Evolutionary conservation across 2,329 filamentous ascomycete species (phyloP).

Genomic region (Pseudogymnoascus sp.): DNA sequence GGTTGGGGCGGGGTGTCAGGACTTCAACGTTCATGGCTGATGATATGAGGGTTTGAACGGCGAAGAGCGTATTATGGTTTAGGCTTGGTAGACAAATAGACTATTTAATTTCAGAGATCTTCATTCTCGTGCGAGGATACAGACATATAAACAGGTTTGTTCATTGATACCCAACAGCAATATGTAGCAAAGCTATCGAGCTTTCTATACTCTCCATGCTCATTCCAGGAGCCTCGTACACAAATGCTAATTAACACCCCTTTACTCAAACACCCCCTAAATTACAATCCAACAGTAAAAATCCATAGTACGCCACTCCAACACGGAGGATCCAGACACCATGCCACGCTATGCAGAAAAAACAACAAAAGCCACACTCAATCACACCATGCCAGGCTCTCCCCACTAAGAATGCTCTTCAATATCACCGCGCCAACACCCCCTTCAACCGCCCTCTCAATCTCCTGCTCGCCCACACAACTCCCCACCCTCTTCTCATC

Average conservation of each 20-base stretch:
- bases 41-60: background rate
- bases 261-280: background rate
- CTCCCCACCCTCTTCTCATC: conserved; percentile 76
- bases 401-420: conserved; percentile 51
- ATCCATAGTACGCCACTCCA: background rate
- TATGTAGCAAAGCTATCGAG: background rate
- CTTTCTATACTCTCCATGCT: background rate
- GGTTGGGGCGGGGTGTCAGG: background rate
- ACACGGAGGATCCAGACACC: background rate
- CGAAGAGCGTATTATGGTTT: background rate
- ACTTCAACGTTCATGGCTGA: conserved; percentile 4
- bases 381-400: conserved; percentile 5
- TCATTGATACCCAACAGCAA: conserved; percentile 1
- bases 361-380: background rate
- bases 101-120: background rate
- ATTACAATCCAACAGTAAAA: conserved; percentile 7
- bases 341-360: conserved; percentile 3
- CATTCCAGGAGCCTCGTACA: background rate
- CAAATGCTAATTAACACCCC: background rate
- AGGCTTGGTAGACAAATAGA: conserved; percentile 1
- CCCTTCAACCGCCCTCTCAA: conserved; percentile 61
- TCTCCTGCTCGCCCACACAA: conserved; percentile 71
- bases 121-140: background rate
- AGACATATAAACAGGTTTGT: background rate
- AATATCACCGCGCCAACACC: conserved; percentile 50